A percentile compares a stretch with the other conserved stretches of the same genome.
phyloP scores from a whole-genome alignment of 2,329 filamentous ascomycete species.

The Xylariales sp. region DNA sequence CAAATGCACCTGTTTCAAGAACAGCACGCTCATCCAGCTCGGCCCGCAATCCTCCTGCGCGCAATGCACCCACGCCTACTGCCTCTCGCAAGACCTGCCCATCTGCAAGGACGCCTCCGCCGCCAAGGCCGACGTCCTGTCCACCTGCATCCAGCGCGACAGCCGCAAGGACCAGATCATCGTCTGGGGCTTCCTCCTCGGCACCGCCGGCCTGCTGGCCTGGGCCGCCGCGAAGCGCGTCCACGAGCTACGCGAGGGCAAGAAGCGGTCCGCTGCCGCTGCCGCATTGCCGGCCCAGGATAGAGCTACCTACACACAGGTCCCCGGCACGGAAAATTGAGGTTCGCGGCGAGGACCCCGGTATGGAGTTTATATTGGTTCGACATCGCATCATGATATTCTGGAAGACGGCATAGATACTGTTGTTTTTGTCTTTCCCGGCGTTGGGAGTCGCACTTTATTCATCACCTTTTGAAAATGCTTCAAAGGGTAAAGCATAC shows the following conservation, averaged over 20 bases:
- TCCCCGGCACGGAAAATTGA: slow-evolving; percentile 26
- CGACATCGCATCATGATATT: neutral
- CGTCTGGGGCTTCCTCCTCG: slow-evolving; percentile 72
- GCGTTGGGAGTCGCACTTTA: slow-evolving; percentile 23
- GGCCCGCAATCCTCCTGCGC: slow-evolving; percentile 64
- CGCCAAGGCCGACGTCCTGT: slow-evolving; percentile 71
- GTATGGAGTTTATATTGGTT: neutral
- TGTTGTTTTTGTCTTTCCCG: slow-evolving; percentile 3
- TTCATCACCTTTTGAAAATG: neutral
- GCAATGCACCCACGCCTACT: slow-evolving; percentile 74
- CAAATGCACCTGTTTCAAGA: slow-evolving; percentile 77
- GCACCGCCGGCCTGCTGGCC: slow-evolving; percentile 67
- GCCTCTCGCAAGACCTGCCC: slow-evolving; percentile 67
- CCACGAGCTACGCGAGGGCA: slow-evolving; percentile 55
- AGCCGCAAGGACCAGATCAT: slow-evolving; percentile 75
- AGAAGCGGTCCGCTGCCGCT: slow-evolving; percentile 29
- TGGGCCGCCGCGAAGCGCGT: slow-evolving; percentile 68
- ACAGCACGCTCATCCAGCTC: slow-evolving; percentile 74
- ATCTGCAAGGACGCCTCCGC: slow-evolving; percentile 73
- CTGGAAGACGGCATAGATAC: neutral
- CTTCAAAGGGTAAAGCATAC: neutral
- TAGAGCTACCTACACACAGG: slow-evolving; percentile 47
- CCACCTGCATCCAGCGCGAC: slow-evolving; percentile 74
- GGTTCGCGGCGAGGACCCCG: neutral
- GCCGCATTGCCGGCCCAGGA: slow-evolving; percentile 11